Evolutionary conservation across 495 filamentous ascomycete genomes (phyloP).

Genomic region (Hypoxylon rickii): DNA sequence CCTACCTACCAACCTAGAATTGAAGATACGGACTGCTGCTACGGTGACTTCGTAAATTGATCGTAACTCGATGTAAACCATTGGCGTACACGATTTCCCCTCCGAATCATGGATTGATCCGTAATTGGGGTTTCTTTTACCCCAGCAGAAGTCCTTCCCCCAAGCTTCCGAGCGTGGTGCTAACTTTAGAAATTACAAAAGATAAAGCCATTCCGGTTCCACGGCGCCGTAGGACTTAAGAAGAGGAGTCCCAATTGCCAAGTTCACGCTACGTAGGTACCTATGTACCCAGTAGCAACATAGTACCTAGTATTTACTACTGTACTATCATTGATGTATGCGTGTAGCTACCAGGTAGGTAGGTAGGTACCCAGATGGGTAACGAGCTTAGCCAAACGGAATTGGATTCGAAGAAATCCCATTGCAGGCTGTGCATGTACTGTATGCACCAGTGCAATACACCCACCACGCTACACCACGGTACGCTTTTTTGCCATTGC

Average conservation of each 20-base stretch:
- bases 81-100: conserved; percentile 7
- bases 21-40: not conserved
- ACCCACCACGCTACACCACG: too few relatives aligned
- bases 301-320: too few relatives aligned
- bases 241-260: too few relatives aligned
- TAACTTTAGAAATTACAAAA: conserved; percentile 23
- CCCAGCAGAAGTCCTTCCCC: not conserved
- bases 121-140: conserved; percentile 11
- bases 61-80: not conserved
- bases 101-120: conserved; percentile 8
- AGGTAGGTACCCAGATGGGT: not conserved
- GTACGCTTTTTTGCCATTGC: too few relatives aligned
- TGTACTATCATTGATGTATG: too few relatives aligned
- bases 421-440: conserved; percentile 16
- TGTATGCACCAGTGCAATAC: conserved; percentile 4
- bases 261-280: too few relatives aligned
- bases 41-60: conserved; percentile 3
- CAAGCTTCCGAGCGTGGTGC: not conserved
- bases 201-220: not conserved
- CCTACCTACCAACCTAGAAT: too few relatives aligned
- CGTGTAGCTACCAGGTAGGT: too few relatives aligned
- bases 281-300: too few relatives aligned
- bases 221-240: not conserved
- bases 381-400: not conserved
- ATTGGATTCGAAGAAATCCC: conserved; percentile 8